Percentiles rank a stretch among this genome's conserved stretches.
Conservation (phyloP, 495 filamentous ascomycete genomes). For the Penicillium pulvis region DNA sequence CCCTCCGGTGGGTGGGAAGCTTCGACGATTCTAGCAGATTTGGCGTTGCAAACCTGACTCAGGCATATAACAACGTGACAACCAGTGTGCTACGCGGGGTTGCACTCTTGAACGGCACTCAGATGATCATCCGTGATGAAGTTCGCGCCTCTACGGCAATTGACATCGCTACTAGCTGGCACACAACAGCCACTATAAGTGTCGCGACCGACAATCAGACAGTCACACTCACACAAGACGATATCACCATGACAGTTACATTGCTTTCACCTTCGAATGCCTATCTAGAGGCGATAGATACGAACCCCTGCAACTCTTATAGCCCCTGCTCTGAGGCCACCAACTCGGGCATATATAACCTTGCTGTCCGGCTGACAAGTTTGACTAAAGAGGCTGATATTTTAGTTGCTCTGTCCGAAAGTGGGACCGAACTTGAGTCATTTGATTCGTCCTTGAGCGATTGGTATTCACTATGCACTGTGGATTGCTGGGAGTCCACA, state of each 20-base stretch:
- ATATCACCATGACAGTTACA: not conserved
- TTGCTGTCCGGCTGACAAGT: not conserved
- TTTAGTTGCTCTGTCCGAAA: not conserved
- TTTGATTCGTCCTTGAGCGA: not conserved
- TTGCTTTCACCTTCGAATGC: not conserved
- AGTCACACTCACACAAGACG: not conserved
- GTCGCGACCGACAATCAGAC: not conserved
- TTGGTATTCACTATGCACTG: not conserved
- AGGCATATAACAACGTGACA: not conserved
- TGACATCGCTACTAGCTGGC: conserved; percentile 1
- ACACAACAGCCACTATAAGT: not conserved
- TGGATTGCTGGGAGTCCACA: not conserved
- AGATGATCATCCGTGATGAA: not conserved
- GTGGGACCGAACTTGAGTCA: not conserved
- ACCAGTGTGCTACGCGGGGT: not conserved
- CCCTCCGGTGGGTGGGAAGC: not conserved
- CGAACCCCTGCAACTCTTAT: not conserved
- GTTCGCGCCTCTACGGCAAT: not conserved
- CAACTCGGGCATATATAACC: not conserved
- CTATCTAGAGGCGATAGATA: not conserved
- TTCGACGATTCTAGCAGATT: not conserved
- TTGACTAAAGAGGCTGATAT: not conserved
- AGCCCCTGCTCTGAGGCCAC: not conserved
- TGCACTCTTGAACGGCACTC: not conserved
- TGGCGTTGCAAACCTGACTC: not conserved